Evolutionary conservation across 2,329 filamentous ascomycete genomes (phyloP).

Genomic region (Colletotrichum liaoningense): DNA sequence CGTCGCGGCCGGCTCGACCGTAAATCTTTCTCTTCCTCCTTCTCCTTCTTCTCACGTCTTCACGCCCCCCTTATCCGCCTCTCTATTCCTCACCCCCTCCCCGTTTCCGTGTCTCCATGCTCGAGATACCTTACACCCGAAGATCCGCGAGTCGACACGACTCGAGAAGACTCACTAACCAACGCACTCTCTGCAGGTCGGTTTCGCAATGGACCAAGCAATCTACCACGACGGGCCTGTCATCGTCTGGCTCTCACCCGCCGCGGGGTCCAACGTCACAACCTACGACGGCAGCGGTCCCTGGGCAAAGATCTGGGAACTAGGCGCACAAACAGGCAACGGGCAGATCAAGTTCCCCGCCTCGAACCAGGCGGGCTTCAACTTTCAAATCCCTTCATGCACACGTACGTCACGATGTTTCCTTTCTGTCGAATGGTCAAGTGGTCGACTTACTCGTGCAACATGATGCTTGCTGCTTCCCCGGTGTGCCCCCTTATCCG

Average conservation of each 20-base stretch:
- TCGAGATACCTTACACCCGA: no score
- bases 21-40: background rate
- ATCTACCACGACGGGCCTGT: conserved; percentile 33
- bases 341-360: conserved; percentile 35
- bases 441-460: no score
- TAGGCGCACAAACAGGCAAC: conserved; percentile 25
- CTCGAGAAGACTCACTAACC: background rate
- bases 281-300: conserved; percentile 28
- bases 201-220: conserved; percentile 27
- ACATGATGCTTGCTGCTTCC: background rate
- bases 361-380: conserved; percentile 22
- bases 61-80: background rate
- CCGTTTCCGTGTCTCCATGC: background rate
- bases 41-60: background rate
- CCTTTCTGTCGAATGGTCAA: no score
- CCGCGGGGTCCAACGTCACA: conserved; percentile 19
- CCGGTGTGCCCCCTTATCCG: background rate
- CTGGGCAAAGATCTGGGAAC: conserved; percentile 32
- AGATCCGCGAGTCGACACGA: background rate
- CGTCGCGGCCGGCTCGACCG: conserved; percentile 29
- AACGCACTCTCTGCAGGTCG: background rate
- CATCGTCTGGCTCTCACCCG: conserved; percentile 31
- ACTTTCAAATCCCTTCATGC: conserved; percentile 33
- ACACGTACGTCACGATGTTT: conserved; percentile 21
- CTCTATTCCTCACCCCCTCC: background rate